phyloP scores from a whole-genome alignment of 257 asterid species.

The Verbascum thapsus region DNA sequence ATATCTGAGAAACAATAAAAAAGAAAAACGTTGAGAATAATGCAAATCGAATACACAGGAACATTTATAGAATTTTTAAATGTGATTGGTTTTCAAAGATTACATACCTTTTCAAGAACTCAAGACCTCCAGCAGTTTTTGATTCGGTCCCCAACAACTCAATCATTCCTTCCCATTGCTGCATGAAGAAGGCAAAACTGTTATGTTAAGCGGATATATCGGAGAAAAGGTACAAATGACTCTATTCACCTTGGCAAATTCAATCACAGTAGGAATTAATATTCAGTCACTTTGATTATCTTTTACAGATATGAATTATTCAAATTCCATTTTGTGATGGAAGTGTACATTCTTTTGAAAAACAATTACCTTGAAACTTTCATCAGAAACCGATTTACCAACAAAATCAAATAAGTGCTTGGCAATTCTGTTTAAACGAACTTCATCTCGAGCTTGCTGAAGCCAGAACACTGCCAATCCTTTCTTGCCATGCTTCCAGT shows the following conservation, averaged over 20 bases:
- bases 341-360: not conserved
- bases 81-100: slow-evolving; percentile 7
- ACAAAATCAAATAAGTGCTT: slow-evolving; percentile 79
- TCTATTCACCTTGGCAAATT: slow-evolving; percentile 8
- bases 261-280: slow-evolving; percentile 7
- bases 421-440: slow-evolving; percentile 81
- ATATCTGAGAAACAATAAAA: slow-evolving; percentile 56
- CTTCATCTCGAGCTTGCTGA: slow-evolving; percentile 92
- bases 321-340: not conserved
- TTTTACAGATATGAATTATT: not conserved
- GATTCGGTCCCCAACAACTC: slow-evolving; percentile 83
- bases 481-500: slow-evolving; percentile 95
- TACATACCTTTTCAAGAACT: slow-evolving; percentile 78
- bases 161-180: slow-evolving; percentile 99
- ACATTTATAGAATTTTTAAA: slow-evolving; percentile 7
- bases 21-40: slow-evolving; percentile 13
- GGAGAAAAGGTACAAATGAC: slow-evolving; percentile 13
- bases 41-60: slow-evolving; percentile 3
- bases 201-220: slow-evolving; percentile 4
- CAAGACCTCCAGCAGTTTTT: slow-evolving; percentile 82
- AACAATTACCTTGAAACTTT: slow-evolving; percentile 73
- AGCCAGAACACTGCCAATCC: slow-evolving; percentile 95
- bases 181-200: slow-evolving; percentile 28
- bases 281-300: not conserved
- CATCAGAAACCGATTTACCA: slow-evolving; percentile 88